A percentile compares a stretch with the other conserved stretches of the same genome.
phyloP scores from a whole-genome alignment of 2,329 filamentous ascomycete species.

The Shiraia sp. region DNA sequence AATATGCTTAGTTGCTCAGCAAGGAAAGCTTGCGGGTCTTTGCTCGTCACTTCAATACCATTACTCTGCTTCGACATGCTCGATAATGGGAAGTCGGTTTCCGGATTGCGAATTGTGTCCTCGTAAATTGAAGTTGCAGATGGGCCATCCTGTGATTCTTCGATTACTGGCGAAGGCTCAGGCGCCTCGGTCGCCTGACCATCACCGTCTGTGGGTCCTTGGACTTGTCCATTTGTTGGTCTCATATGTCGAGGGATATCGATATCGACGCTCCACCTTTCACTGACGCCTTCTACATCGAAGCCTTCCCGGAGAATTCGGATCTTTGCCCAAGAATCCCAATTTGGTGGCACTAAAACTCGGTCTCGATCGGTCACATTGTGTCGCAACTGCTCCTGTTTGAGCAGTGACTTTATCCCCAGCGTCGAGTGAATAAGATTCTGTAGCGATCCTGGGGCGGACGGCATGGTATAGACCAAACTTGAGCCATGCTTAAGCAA shows the following conservation, averaged over 20 bases:
- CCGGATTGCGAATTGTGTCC: conserved; percentile 76
- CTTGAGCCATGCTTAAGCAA: conserved; percentile 75
- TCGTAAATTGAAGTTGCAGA: conserved; percentile 76
- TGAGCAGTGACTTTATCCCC: conserved; percentile 80
- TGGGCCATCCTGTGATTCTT: conserved; percentile 40
- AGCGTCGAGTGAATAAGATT: conserved; percentile 82
- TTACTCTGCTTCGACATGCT: conserved; percentile 49
- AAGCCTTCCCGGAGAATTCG: conserved; percentile 88
- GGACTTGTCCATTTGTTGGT: conserved; percentile 24
- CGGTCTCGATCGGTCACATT: conserved; percentile 94
- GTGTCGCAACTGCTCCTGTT: conserved; percentile 51
- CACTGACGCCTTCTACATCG: conserved; percentile 83
- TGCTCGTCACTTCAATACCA: conserved; percentile 65
- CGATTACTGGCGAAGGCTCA: conserved; percentile 3
- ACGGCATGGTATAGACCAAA: conserved; percentile 49
- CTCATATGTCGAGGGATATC: conserved; percentile 50
- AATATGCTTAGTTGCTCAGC: conserved; percentile 74
- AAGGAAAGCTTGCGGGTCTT: conserved; percentile 78
- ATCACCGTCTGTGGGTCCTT: conserved; percentile 14
- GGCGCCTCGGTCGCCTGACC: conserved; percentile 12
- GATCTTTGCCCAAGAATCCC: conserved; percentile 99
- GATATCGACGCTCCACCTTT: conserved; percentile 84
- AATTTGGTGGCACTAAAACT: conserved; percentile 92
- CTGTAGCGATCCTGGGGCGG: conserved; percentile 72
- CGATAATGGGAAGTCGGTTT: conserved; percentile 51